A percentile compares a stretch with the other conserved stretches of the same genome.
These are phyloP conservation scores for Elsinoe necatrix DNA, from an alignment of 2,329 filamentous ascomycete species.

Conservation along the genomic window DNA sequence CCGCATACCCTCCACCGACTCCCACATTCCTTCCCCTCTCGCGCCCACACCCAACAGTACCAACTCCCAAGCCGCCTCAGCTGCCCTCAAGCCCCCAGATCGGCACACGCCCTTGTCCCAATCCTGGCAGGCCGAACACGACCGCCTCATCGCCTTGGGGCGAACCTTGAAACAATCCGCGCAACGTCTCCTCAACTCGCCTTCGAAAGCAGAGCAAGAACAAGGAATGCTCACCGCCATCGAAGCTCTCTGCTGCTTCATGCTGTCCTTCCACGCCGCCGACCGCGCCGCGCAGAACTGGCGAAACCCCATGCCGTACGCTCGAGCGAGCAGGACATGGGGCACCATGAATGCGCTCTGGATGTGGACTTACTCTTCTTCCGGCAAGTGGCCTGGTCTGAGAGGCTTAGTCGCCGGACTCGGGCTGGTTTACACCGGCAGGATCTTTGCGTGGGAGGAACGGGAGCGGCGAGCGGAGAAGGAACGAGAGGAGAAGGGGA, in stretches of 20 bases:
- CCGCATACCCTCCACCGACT: constrained; percentile 10
- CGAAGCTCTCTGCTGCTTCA: constrained; percentile 9
- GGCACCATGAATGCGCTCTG: constrained; percentile 8
- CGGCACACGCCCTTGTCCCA: background rate
- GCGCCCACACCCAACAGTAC: constrained; percentile 5
- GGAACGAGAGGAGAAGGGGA: background rate
- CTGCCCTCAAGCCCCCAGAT: background rate
- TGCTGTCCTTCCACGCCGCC: constrained; percentile 7
- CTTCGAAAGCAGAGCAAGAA: background rate
- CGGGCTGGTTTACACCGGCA: constrained; percentile 6
- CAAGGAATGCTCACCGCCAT: constrained; percentile 10
- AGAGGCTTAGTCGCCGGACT: background rate
- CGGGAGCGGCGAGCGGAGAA: background rate
- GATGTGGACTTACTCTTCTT: background rate
- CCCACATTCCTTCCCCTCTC: constrained; percentile 1
- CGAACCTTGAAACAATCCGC: constrained; percentile 7
- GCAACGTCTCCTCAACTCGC: background rate
- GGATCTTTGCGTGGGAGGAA: constrained; percentile 4
- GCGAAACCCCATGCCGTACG: background rate
- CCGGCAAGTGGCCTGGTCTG: background rate
- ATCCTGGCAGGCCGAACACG: constrained; percentile 9
- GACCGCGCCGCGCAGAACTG: background rate
- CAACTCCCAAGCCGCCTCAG: background rate
- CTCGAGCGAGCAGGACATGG: background rate
- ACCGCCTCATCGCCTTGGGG: constrained; percentile 5